Evolutionary conservation across 805 yeast species (phyloP), one percentile per base, ranked within the genome.

Genomic region (Starmerella roubikii): DNA sequence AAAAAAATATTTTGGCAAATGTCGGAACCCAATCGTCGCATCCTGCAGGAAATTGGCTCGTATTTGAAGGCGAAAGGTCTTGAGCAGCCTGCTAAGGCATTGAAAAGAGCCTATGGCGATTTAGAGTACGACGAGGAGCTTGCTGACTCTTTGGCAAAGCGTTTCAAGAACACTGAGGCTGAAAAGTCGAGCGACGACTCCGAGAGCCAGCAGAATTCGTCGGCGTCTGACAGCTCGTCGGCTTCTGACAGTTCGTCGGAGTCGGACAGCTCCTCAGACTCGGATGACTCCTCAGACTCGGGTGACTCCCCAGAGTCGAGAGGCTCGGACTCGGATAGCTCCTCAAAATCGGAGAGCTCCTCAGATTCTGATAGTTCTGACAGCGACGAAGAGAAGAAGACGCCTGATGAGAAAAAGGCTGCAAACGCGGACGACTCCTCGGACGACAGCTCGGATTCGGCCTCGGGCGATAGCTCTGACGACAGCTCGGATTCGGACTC

Each of bases 41-140:
- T 58, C 29, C 38, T 60, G 16, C 53, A 51, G 11, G 54, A 53
- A 32, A 53, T 62, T 10, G 48, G 52, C 19, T 42, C 50, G 7
- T 62, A 58, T 37, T 41, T 62, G 32, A 45, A 44, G 15, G 45
- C 54, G 3, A 42, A 54, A 26, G 62, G 59, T 4, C 50, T 56
- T 11, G 21, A 37, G 21, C 50, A 52, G 40, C 50, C 62, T 4
- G 58, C 57, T n/a, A 52, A 52, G 35, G 51, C 59, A 3, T 47
- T 62, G 28, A 49, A 41, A 44, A 49, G 56, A n/a, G 52, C 43
- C 26, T 41, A 45, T 22, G 35, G 32, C 9, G 53, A 51, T 26
- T 34, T 42, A 3, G 56, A 57, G 20, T 47, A 41, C 37, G 47
- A 47, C 25, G 52, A 51, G 4, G 52, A 41, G 5, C 48, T 39